Conservation (phyloP, 441 rosid species). For the Omphalea diandra region DNA sequence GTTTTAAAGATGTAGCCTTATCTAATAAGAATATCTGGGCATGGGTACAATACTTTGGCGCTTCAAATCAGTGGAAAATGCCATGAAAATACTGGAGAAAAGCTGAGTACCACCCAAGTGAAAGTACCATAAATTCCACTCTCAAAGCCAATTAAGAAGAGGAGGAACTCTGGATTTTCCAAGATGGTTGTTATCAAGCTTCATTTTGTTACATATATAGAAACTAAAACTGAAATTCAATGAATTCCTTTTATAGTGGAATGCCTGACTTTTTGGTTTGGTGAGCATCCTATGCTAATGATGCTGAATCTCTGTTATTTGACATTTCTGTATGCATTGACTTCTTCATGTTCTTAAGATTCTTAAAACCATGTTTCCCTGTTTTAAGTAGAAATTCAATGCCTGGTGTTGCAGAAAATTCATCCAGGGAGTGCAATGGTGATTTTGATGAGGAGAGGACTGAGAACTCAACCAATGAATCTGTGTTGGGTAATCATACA, state of each 20-base stretch:
- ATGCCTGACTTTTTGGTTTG: neutral
- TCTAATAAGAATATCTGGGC: too few relatives aligned
- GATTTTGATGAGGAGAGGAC: conserved; percentile 33
- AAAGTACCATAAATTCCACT: neutral
- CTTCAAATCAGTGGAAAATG: too few relatives aligned
- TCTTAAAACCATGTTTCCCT: conserved; percentile 3
- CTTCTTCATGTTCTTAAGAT: neutral
- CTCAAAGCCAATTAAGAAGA: neutral
- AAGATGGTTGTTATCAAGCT: neutral
- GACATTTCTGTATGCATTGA: neutral
- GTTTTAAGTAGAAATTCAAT: conserved; percentile 22
- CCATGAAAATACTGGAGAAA: too few relatives aligned
- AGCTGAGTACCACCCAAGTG: neutral
- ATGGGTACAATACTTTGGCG: too few relatives aligned
- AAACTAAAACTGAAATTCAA: neutral
- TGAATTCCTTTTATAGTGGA: neutral
- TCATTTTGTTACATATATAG: neutral
- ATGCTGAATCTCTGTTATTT: neutral
- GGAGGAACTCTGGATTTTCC: neutral
- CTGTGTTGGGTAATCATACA: conserved; percentile 31
- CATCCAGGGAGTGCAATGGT: conserved; percentile 35
- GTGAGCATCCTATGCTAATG: neutral
- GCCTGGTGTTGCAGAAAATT: conserved; percentile 43
- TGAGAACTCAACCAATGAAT: conserved; percentile 38
- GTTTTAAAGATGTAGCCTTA: neutral